Percentiles rank a stretch among this genome's conserved stretches.
phyloP scores from a whole-genome alignment of 1,284 basidiomycete genomes.

The Chondrostereum purpureum region DNA sequence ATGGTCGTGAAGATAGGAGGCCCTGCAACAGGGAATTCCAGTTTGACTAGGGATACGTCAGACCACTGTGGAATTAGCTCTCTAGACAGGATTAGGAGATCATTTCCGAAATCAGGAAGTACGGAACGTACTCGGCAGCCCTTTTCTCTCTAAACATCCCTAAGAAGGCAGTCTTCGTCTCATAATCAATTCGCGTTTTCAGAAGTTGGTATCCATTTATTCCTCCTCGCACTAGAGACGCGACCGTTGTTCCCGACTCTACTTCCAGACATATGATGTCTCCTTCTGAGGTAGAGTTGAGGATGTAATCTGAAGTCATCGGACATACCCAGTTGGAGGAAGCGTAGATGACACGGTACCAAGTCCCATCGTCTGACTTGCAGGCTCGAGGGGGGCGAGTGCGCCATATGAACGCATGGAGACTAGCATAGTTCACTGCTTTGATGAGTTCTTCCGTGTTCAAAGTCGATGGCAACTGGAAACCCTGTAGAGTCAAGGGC shows the following conservation, averaged over 20 bases:
- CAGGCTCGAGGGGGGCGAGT: slow-evolving; percentile 45
- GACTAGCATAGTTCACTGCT: slow-evolving; percentile 53
- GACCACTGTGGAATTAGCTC: slow-evolving; percentile 38
- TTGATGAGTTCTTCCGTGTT: slow-evolving; percentile 50
- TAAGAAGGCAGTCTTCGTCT: slow-evolving; percentile 62
- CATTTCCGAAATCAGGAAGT: background rate
- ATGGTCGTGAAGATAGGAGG: slow-evolving; percentile 47
- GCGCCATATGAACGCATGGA: slow-evolving; percentile 59
- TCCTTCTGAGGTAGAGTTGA: slow-evolving; percentile 67
- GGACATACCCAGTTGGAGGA: slow-evolving; percentile 72
- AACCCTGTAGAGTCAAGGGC: slow-evolving; percentile 60
- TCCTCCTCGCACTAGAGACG: slow-evolving; percentile 60
- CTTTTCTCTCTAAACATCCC: slow-evolving; percentile 75
- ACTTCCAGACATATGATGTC: slow-evolving; percentile 76
- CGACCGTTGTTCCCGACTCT: slow-evolving; percentile 43
- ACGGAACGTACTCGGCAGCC: slow-evolving; percentile 34
- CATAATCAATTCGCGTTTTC: slow-evolving; percentile 73
- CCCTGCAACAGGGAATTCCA: slow-evolving; percentile 34
- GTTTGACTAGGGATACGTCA: too few relatives aligned
- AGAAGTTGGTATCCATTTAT: slow-evolving; percentile 72
- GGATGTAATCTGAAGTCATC: slow-evolving; percentile 64
- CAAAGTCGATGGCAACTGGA: slow-evolving; percentile 58
- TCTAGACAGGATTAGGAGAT: slow-evolving; percentile 10
- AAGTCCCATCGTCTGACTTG: slow-evolving; percentile 21
- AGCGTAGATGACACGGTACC: slow-evolving; percentile 59